These are phyloP conservation scores for Echeveria elegans DNA, from an alignment of 164 flowering plant species.

Conservation along the genomic window DNA sequence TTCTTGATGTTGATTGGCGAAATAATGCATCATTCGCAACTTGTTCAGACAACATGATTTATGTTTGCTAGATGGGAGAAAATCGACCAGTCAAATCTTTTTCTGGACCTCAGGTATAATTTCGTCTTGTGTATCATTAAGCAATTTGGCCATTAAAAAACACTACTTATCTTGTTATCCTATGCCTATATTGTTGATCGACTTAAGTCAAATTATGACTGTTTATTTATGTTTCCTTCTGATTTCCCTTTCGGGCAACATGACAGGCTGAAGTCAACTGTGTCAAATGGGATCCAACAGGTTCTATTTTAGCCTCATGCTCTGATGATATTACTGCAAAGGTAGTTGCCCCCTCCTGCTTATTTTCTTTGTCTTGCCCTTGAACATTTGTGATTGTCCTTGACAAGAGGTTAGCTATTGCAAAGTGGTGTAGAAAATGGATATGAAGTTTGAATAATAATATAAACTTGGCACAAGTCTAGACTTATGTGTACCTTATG, in stretches of 20 bases:
- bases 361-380: background rate
- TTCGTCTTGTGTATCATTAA: background rate
- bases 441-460: too few species aligned
- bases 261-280: constrained; percentile 97
- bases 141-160: background rate
- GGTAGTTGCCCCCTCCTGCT: constrained; percentile 43
- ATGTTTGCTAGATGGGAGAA: constrained; percentile 94
- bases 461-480: too few species aligned
- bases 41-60: constrained; percentile 87
- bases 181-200: constrained; percentile 30
- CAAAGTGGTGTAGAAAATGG: too few species aligned
- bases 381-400: too few species aligned
- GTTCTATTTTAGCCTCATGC: constrained; percentile 84
- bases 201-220: background rate
- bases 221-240: background rate
- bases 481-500: too few species aligned
- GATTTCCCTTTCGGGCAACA: constrained; percentile 7
- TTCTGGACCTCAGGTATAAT: constrained; percentile 75
- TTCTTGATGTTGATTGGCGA: constrained; percentile 98
- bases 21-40: constrained; percentile 86
- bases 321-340: constrained; percentile 94
- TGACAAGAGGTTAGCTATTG: too few species aligned
- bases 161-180: background rate
- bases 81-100: constrained; percentile 63
- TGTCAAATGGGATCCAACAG: constrained; percentile 97